These are phyloP conservation scores for Rhipidocladum racemiflorum DNA, from an alignment of 176 grass and related monocot species.

Conservation along the genomic window DNA sequence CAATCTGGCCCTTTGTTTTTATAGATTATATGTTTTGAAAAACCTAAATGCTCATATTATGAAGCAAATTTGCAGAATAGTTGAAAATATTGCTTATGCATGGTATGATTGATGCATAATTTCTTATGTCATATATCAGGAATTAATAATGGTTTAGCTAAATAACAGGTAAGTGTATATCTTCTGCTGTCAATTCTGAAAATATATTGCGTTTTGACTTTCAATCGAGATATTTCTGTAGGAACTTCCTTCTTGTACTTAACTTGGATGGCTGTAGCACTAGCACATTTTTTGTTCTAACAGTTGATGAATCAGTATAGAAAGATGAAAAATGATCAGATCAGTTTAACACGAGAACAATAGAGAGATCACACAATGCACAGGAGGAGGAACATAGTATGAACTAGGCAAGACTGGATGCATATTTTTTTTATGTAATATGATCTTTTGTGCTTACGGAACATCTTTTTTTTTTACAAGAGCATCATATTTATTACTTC, in stretches of 20 bases:
- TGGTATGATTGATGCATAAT: not conserved
- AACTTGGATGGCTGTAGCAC: not conserved
- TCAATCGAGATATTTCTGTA: not conserved
- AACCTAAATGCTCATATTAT: not conserved
- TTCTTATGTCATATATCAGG: not conserved
- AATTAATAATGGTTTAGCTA: not conserved
- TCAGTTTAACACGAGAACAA: not conserved
- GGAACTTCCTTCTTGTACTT: not conserved
- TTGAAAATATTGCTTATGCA: not conserved
- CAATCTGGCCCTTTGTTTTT: not conserved
- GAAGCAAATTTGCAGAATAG: not conserved
- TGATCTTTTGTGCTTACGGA: not conserved
- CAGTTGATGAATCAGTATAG: not conserved
- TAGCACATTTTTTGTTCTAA: not conserved
- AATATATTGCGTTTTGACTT: not conserved
- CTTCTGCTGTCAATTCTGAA: not conserved
- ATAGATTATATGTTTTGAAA: not conserved
- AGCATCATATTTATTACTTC: not conserved
- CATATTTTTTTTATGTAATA: not conserved
- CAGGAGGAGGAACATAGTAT: not conserved
- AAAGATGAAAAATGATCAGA: not conserved
- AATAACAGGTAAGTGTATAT: not conserved
- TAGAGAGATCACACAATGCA: not conserved
- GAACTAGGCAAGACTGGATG: not conserved
- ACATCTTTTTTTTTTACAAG: not conserved